phyloP scores from a whole-genome alignment of 257 asterid genomes.

The Henckelia pumila region DNA sequence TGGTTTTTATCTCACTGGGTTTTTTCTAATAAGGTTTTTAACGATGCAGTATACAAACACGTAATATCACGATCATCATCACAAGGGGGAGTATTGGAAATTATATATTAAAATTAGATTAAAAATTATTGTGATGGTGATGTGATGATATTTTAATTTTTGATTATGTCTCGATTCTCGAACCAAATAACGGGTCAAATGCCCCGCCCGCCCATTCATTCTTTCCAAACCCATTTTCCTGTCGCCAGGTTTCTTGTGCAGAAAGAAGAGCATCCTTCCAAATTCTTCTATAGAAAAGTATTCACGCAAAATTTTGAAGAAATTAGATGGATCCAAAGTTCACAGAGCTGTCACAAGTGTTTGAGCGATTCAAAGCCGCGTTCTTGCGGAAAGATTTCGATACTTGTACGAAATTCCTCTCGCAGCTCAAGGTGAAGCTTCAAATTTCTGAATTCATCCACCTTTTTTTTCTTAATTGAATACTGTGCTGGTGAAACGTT shows the following conservation, averaged over 20 bases:
- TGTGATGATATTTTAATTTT: no score
- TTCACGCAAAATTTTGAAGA: neutral
- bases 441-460: neutral
- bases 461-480: neutral
- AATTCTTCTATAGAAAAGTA: neutral
- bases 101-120: no score
- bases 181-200: no score
- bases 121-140: no score
- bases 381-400: constrained; percentile 41
- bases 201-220: no score
- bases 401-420: constrained; percentile 35
- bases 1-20: no score
- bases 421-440: constrained; percentile 43
- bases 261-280: constrained; percentile 8
- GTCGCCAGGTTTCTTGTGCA: neutral
- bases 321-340: constrained; percentile 45
- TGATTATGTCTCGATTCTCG: no score
- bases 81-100: no score
- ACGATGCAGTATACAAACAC: no score
- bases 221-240: no score
- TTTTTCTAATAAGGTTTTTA: no score
- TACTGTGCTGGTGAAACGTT: neutral
- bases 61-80: no score
- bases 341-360: constrained; percentile 40
- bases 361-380: constrained; percentile 48